These are phyloP conservation scores for Neohortaea acidophila DNA, from an alignment of 495 filamentous ascomycete genomes.

Conservation along the genomic window DNA sequence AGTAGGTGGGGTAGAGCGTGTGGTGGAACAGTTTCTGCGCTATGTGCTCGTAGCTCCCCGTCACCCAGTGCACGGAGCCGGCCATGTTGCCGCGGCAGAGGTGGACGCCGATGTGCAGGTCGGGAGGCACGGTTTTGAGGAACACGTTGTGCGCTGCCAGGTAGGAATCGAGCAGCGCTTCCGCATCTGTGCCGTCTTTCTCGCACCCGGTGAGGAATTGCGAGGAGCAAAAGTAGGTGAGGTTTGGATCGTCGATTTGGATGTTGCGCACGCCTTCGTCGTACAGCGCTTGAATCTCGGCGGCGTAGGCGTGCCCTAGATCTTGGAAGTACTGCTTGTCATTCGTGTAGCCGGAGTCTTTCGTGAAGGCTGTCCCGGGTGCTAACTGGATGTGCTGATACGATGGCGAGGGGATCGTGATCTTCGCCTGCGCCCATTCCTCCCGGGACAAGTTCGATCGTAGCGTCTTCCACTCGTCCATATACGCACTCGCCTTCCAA, in stretches of 20 bases:
- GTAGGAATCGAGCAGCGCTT: slow-evolving; percentile 18
- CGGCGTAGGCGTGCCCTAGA: slow-evolving; percentile 21
- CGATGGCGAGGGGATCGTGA: slow-evolving; percentile 45
- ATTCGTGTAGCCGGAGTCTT: background rate
- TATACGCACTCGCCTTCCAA: slow-evolving; percentile 27
- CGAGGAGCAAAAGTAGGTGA: slow-evolving; percentile 25
- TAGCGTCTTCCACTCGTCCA: slow-evolving; percentile 42
- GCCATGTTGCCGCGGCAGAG: slow-evolving; percentile 19
- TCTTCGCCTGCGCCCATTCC: slow-evolving; percentile 37
- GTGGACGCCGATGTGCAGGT: slow-evolving; percentile 25
- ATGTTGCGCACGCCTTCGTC: slow-evolving; percentile 21
- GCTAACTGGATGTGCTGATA: slow-evolving; percentile 50
- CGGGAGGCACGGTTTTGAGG: slow-evolving; percentile 17
- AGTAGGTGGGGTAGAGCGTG: slow-evolving; percentile 22
- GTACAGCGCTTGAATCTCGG: slow-evolving; percentile 22
- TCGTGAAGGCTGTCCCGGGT: slow-evolving; percentile 36
- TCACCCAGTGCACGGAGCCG: slow-evolving; percentile 15
- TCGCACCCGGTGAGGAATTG: slow-evolving; percentile 20
- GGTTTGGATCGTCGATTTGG: slow-evolving; percentile 25
- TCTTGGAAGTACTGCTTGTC: slow-evolving; percentile 21
- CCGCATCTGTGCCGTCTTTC: slow-evolving; percentile 19
- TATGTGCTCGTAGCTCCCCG: slow-evolving; percentile 24
- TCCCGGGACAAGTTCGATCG: slow-evolving; percentile 32
- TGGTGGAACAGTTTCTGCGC: slow-evolving; percentile 25
- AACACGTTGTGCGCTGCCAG: slow-evolving; percentile 21